Conservation (phyloP, 495 filamentous ascomycete genomes). For the Cetradonia linearis region DNA sequence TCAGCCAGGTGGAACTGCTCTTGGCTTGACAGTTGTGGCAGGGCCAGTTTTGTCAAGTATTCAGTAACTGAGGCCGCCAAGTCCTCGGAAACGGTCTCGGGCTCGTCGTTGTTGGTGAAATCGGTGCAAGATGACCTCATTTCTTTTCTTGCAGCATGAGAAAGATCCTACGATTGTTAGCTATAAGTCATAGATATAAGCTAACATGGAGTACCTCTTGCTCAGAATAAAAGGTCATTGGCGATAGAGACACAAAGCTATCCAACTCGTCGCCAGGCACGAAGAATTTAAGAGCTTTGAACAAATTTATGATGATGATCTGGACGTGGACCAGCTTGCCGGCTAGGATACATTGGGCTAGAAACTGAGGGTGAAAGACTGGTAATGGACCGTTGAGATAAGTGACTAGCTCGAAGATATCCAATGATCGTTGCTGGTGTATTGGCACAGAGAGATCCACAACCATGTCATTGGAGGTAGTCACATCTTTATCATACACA, state of each 20-base stretch:
- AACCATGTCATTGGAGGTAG: constrained; percentile 52
- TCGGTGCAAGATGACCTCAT: constrained; percentile 45
- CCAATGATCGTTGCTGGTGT: constrained; percentile 38
- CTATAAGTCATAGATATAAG: not conserved
- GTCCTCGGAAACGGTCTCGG: constrained; percentile 59
- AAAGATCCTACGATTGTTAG: constrained; percentile 32
- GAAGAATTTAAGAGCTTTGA: constrained; percentile 70
- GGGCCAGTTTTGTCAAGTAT: constrained; percentile 56
- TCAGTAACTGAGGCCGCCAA: constrained; percentile 65
- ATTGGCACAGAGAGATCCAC: constrained; percentile 54
- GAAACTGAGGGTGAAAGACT: constrained; percentile 85
- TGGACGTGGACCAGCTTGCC: constrained; percentile 70
- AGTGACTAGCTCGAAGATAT: constrained; percentile 73
- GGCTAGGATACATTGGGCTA: constrained; percentile 77
- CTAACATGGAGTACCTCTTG: constrained; percentile 34
- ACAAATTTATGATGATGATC: constrained; percentile 61
- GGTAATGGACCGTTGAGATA: constrained; percentile 80
- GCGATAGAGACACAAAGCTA: constrained; percentile 60
- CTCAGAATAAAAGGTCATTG: constrained; percentile 60
- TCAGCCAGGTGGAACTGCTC: constrained; percentile 84
- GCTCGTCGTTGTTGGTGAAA: constrained; percentile 48
- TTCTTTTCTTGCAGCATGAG: constrained; percentile 39
- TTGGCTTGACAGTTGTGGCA: constrained; percentile 78
- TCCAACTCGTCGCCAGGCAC: constrained; percentile 76
- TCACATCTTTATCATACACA: constrained; percentile 65